phyloP scores from a whole-genome alignment of 2,329 filamentous ascomycete species.

The Teratosphaeria epicoccoides region DNA sequence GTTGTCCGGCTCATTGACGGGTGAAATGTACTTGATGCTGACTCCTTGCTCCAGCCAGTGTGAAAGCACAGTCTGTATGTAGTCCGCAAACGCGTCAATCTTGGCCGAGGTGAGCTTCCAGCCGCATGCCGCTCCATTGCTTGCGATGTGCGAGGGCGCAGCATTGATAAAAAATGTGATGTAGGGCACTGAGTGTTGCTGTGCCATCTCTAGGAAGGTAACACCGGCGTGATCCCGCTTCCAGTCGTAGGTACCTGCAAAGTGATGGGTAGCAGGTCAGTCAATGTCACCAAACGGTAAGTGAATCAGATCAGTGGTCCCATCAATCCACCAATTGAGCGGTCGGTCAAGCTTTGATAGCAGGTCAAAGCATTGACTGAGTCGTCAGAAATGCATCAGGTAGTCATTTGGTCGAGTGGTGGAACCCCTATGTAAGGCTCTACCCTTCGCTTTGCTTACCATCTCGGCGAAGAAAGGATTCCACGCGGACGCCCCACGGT shows the following conservation, averaged over 20 bases:
- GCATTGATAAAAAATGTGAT: constrained; percentile 11
- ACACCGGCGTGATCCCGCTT: constrained; percentile 9
- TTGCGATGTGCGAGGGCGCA: constrained; percentile 8
- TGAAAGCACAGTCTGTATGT: constrained; percentile 8
- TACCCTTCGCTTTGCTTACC: too few species aligned
- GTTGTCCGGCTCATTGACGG: constrained; percentile 11
- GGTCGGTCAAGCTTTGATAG: too few species aligned
- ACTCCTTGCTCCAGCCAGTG: constrained; percentile 7
- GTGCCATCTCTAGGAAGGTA: constrained; percentile 8
- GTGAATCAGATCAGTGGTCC: too few species aligned
- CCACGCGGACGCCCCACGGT: constrained; percentile 3
- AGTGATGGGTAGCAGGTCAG: too few species aligned
- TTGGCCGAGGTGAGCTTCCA: constrained; percentile 8
- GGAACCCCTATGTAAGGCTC: too few species aligned
- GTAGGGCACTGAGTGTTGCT: constrained; percentile 6
- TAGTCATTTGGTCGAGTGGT: too few species aligned
- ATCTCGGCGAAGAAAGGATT: constrained; percentile 8
- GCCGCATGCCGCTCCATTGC: constrained; percentile 8
- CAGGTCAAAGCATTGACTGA: too few species aligned
- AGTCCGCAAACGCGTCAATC: constrained; percentile 5
- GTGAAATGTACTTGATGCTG: constrained; percentile 8
- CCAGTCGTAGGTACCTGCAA: constrained; percentile 12
- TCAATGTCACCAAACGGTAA: too few species aligned
- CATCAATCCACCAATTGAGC: too few species aligned
- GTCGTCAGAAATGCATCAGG: too few species aligned